Conservation (phyloP, 495 filamentous ascomycete genomes). For the Acidomyces sp. region DNA sequence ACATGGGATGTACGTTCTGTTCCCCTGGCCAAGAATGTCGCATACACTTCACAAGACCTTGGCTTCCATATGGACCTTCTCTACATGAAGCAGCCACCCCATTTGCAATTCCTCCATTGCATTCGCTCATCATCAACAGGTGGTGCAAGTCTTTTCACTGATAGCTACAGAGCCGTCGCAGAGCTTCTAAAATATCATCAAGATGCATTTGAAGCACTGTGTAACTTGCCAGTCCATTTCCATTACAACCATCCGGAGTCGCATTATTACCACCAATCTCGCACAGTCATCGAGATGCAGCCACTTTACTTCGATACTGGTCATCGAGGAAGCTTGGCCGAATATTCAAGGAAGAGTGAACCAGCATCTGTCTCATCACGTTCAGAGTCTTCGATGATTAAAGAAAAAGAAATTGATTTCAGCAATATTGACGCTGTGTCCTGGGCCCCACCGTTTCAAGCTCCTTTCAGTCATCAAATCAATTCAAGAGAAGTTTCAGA, state of each 20-base stretch:
- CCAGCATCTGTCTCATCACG: too few relatives aligned
- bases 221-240: slow-evolving; percentile 2
- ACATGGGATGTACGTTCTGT: slow-evolving; percentile 81
- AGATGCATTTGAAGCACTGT: slow-evolving; percentile 31
- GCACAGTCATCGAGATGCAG: slow-evolving; percentile 41
- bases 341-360: too few relatives aligned
- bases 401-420: too few relatives aligned
- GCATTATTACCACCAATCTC: slow-evolving; percentile 57
- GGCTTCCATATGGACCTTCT: slow-evolving; percentile 87
- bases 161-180: slow-evolving; percentile 49
- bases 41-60: slow-evolving; percentile 68
- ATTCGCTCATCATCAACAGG: slow-evolving; percentile 59
- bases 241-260: slow-evolving; percentile 31
- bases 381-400: too few relatives aligned
- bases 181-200: slow-evolving; percentile 27
- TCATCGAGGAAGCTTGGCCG: too few relatives aligned
- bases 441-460: slow-evolving; percentile 24
- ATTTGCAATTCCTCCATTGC: slow-evolving; percentile 77
- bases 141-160: slow-evolving; percentile 71
- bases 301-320: neutral
- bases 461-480: slow-evolving; percentile 7
- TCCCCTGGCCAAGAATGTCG: slow-evolving; percentile 71
- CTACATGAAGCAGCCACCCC: slow-evolving; percentile 68
- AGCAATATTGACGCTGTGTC: slow-evolving; percentile 9
- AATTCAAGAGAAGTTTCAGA: slow-evolving; percentile 1